Percentiles rank a stretch among this genome's conserved stretches.
Evolutionary conservation across 164 flowering plant genomes (phyloP).

Genomic region (Saururus chinensis): DNA sequence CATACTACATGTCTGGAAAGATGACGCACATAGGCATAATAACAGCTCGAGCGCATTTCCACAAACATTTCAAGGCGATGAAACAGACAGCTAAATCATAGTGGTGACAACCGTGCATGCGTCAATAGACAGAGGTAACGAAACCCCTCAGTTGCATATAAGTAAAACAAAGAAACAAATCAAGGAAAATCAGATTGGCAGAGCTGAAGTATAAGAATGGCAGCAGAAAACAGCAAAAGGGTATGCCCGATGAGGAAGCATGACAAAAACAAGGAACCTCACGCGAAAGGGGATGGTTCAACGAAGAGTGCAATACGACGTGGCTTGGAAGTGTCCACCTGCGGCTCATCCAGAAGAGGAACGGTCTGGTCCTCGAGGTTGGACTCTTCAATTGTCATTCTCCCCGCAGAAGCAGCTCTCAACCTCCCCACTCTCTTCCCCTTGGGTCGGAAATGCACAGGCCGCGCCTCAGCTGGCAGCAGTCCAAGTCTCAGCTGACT

Average conservation of each 20-base stretch:
- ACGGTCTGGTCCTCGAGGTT: constrained; percentile 30
- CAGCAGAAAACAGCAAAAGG: not conserved
- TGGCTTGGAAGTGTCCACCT: constrained; percentile 37
- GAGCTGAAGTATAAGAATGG: not conserved
- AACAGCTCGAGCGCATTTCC: too few species aligned
- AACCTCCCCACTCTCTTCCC: constrained; percentile 3
- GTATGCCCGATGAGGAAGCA: too few species aligned
- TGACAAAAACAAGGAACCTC: constrained; percentile 26
- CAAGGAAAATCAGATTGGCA: not conserved
- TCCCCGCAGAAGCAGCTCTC: constrained; percentile 10
- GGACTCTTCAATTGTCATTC: constrained; percentile 39
- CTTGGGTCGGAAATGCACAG: constrained; percentile 4
- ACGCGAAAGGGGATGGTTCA: constrained; percentile 99
- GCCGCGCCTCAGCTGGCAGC: not conserved
- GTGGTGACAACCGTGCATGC: too few species aligned
- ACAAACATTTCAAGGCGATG: too few species aligned
- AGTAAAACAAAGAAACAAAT: not conserved
- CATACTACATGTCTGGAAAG: too few species aligned
- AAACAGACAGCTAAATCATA: too few species aligned
- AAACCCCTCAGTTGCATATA: not conserved
- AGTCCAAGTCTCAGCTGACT: not conserved
- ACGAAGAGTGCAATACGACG: constrained; percentile 90
- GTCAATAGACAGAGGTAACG: too few species aligned
- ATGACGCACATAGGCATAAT: too few species aligned
- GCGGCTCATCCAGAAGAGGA: constrained; percentile 38